phyloP scores from a whole-genome alignment of 352 stramenopile species.

The Globisporangium ultimum region DNA sequence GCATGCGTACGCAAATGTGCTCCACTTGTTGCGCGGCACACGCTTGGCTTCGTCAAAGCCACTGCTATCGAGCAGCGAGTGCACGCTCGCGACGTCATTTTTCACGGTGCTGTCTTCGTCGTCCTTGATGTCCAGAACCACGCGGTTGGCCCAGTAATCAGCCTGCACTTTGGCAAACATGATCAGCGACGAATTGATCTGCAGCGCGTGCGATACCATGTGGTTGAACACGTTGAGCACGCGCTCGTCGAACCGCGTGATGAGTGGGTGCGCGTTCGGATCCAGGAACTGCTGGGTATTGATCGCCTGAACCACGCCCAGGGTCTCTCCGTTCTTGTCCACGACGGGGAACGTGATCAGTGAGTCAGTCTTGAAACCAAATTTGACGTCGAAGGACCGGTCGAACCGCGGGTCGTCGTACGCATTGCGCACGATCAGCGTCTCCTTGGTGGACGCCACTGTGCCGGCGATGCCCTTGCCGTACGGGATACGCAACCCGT shows the following conservation, averaged over 20 bases:
- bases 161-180: conserved; percentile 81
- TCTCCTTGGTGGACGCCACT: conserved; percentile 52
- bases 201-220: conserved; percentile 53
- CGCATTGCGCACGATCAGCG: conserved; percentile 58
- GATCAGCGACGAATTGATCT: conserved; percentile 73
- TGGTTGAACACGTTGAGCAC: conserved; percentile 62
- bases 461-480: conserved; percentile 74
- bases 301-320: conserved; percentile 63
- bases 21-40: conserved; percentile 70
- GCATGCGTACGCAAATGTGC: conserved; percentile 68
- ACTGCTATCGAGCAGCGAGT: conserved; percentile 58
- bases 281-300: conserved; percentile 55
- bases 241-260: conserved; percentile 58
- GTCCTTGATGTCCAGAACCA: conserved; percentile 24
- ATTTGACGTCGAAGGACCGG: conserved; percentile 73
- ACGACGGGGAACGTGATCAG: conserved; percentile 72
- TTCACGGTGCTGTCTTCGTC: conserved; percentile 37
- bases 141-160: conserved; percentile 70
- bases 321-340: conserved; percentile 57
- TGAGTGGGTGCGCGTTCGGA: conserved; percentile 33
- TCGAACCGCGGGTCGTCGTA: conserved; percentile 83
- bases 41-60: conserved; percentile 67
- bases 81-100: conserved; percentile 61
- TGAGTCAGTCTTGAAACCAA: conserved; percentile 81
- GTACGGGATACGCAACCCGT: conserved; percentile 71